These are phyloP conservation scores for Mucor circinelloides DNA, from an alignment of 371 early-diverging fungal species.

Conservation along the genomic window DNA sequence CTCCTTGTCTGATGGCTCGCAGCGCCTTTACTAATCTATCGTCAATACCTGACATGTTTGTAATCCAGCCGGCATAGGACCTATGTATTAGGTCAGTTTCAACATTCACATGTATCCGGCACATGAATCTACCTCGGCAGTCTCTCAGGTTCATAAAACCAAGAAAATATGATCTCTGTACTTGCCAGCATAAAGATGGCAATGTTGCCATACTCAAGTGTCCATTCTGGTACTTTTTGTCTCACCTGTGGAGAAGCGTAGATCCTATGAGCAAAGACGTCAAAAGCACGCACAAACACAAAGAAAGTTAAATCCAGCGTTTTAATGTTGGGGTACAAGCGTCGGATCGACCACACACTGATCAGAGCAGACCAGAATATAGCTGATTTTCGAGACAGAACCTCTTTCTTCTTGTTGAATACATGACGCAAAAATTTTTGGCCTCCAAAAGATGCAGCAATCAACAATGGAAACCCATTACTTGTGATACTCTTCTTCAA, in stretches of 20 bases:
- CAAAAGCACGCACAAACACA: constrained; percentile 61
- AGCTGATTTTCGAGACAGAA: constrained; percentile 10
- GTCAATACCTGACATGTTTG: constrained; percentile 65
- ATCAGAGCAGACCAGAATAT: constrained; percentile 34
- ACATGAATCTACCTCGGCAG: constrained; percentile 51
- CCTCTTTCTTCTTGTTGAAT: constrained; percentile 7
- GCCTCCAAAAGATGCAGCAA: constrained; percentile 41
- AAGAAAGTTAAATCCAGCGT: constrained; percentile 66
- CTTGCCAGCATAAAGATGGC: constrained; percentile 58
- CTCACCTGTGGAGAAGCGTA: constrained; percentile 36
- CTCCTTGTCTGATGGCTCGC: constrained; percentile 44
- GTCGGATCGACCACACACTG: constrained; percentile 34
- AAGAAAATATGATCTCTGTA: constrained; percentile 68
- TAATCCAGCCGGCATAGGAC: constrained; percentile 66
- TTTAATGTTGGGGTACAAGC: constrained; percentile 38
- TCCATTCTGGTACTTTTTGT: constrained; percentile 47
- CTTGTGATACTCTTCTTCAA: constrained; percentile 27
- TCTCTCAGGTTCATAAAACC: constrained; percentile 60
- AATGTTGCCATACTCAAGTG: constrained; percentile 58
- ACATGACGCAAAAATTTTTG: constrained; percentile 25
- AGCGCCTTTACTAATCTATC: constrained; percentile 51
- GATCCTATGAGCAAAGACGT: constrained; percentile 53
- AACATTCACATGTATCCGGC: neutral
- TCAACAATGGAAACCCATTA: constrained; percentile 44
- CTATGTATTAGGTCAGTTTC: constrained; percentile 18